Base-by-base conservation (phyloP, 2,329 filamentous ascomycete genomes). In the Trichoderma arundinaceum region DNA sequence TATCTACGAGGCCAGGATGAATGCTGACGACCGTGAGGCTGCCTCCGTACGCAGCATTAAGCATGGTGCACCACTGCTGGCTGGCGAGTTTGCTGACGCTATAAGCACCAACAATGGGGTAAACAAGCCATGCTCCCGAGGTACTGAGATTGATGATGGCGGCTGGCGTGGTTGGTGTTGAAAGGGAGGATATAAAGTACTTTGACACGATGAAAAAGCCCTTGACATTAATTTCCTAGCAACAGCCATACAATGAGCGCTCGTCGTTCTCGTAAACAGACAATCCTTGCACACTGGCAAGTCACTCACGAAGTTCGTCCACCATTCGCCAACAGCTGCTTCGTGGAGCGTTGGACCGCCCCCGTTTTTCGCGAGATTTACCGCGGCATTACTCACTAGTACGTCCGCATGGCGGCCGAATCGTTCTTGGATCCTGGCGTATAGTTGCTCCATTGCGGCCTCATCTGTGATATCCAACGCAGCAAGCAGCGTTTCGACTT, bases 1-100 rank as follows among this genome's bases (percentile, higher is more conserved):
- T 59, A 0, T 35, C 28, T 5, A 59, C 43, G 2, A 59, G 56
- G 9, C 56, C 56, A 7, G 56, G 56, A 38, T 59, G 56, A 22
- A 59, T 48, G 56, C 56, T 59, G 8, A 59, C 41, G n/a, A 59
- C 41, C 8, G 15, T 35, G 41, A 59, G 56, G 3, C 10, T 48
- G n/a, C 43, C 41, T 22, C 43, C 43, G 12, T 59, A 59, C 12
- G 56, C 56, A 13, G 56, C 56, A 15, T 59, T 13, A 12, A 59
- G 51, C 32, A 38, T 38, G 1, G 56, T 19, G n/a, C 56, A 59
- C 28, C 28, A 59, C 41, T 59, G 56, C 15, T 59, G 56, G 56
- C 56, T 59, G n/a, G 56, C 56, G 12, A 59, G 56, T n/a, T 59
- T 59, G 32, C 56, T 59, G 56, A 59, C 56, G 56, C 56, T 59